These are phyloP conservation scores for Penicillium riverlandense DNA, from an alignment of 495 filamentous ascomycete species.

Conservation along the genomic window DNA sequence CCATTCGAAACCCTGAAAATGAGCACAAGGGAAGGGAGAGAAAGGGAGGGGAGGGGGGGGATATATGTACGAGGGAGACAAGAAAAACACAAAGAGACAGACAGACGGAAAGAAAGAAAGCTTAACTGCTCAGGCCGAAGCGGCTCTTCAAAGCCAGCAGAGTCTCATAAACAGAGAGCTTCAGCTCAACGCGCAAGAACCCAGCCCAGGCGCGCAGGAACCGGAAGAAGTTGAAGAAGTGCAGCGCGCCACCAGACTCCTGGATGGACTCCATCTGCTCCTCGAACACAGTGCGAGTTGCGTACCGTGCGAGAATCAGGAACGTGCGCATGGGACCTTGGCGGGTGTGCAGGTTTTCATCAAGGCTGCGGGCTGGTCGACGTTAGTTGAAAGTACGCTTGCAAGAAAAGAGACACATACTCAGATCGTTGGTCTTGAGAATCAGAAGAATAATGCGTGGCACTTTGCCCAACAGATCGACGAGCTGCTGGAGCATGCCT, in stretches of 20 bases:
- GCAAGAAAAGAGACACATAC: conserved; percentile 30
- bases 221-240: conserved; percentile 46
- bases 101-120: neutral
- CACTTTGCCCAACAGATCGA: conserved; percentile 82
- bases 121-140: conserved; percentile 21
- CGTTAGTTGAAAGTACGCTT: conserved; percentile 7
- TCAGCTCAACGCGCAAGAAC: conserved; percentile 57
- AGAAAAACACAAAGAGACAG: neutral
- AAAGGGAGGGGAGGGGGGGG: neutral
- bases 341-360: conserved; percentile 86
- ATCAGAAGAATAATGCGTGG: conserved; percentile 90
- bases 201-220: conserved; percentile 50
- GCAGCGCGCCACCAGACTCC: conserved; percentile 47
- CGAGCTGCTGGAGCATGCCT: conserved; percentile 78
- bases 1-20: conserved; percentile 8
- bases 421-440: conserved; percentile 97
- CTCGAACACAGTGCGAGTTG: conserved; percentile 77
- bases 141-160: conserved; percentile 40
- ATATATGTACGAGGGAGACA: conserved; percentile 8
- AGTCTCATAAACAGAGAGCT: conserved; percentile 54
- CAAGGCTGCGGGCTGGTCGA: conserved; percentile 66
- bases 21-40: conserved; percentile 1
- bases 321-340: conserved; percentile 85
- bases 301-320: conserved; percentile 90
- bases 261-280: conserved; percentile 73